Evolutionary conservation across 75 land plant genomes (phyloP).

Genomic region (Larix kaempferi): DNA sequence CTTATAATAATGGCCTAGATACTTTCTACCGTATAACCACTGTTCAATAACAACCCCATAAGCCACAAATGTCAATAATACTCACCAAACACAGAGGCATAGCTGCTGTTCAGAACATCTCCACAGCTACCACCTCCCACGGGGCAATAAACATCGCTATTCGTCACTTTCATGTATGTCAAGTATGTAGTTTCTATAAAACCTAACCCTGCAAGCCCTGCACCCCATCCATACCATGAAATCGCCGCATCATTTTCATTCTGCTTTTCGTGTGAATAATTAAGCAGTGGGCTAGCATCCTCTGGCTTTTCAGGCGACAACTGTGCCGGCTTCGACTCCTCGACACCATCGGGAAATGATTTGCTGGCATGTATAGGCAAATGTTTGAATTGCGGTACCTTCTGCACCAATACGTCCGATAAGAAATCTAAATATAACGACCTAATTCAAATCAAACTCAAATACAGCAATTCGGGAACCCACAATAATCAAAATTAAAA

Average conservation of each 20-base stretch:
- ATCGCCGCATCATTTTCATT: background rate
- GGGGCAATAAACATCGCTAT: conserved; percentile 73
- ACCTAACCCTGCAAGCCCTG: conserved; percentile 69
- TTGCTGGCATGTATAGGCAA: background rate
- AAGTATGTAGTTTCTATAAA: conserved; percentile 72
- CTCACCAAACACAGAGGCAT: conserved; percentile 76
- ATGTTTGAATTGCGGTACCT: background rate
- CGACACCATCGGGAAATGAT: background rate
- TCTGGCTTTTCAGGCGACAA: background rate
- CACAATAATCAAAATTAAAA: too few relatives aligned
- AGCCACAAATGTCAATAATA: background rate
- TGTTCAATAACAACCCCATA: too few relatives aligned
- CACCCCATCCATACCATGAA: conserved; percentile 37
- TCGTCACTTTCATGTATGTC: conserved; percentile 64
- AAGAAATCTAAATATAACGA: background rate
- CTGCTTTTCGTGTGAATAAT: background rate
- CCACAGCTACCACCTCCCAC: conserved; percentile 59
- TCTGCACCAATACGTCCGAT: conserved; percentile 1
- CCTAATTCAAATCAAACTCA: background rate
- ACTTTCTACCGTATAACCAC: too few relatives aligned
- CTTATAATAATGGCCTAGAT: too few relatives aligned
- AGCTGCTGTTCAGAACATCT: conserved; percentile 82
- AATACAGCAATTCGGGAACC: background rate
- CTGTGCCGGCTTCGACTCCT: background rate
- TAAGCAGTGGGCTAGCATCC: background rate